phyloP scores from a whole-genome alignment of 2,329 filamentous ascomycete species.

The Chaetomiaceae sp. region DNA sequence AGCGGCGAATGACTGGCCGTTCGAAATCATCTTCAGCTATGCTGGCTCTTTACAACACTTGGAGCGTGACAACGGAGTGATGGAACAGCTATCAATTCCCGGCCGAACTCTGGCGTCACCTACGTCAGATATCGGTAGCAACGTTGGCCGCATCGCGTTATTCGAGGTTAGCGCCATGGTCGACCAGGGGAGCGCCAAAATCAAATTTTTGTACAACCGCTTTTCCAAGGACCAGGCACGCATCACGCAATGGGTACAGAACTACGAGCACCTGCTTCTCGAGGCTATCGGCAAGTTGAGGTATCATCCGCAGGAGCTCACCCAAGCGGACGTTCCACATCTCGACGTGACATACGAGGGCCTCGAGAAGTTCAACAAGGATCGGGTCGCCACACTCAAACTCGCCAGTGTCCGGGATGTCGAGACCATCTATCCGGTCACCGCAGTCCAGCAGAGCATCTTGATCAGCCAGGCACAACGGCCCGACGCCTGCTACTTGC shows the following conservation, averaged over 20 bases:
- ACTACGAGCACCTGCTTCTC: constrained; percentile 44
- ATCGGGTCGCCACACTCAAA: constrained; percentile 39
- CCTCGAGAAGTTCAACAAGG: constrained; percentile 41
- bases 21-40: constrained; percentile 58
- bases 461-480: constrained; percentile 43
- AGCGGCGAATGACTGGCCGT: constrained; percentile 40
- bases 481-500: constrained; percentile 40
- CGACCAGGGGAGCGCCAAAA: constrained; percentile 41
- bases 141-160: constrained; percentile 45
- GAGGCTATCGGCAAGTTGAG: constrained; percentile 42
- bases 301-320: constrained; percentile 44
- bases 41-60: constrained; percentile 47
- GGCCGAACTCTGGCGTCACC: constrained; percentile 37
- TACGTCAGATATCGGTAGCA: constrained; percentile 42
- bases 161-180: constrained; percentile 49
- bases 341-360: constrained; percentile 45
- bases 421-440: constrained; percentile 47
- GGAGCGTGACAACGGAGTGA: constrained; percentile 44
- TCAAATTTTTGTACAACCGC: constrained; percentile 45
- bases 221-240: constrained; percentile 39
- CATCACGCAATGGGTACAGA: constrained; percentile 44
- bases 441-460: constrained; percentile 46
- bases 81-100: constrained; percentile 44
- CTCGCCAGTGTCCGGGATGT: constrained; percentile 42
- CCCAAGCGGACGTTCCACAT: constrained; percentile 46